Base-by-base conservation (phyloP, 768 basidiomycete species). In the Phlegmacium glaucopus region DNA sequence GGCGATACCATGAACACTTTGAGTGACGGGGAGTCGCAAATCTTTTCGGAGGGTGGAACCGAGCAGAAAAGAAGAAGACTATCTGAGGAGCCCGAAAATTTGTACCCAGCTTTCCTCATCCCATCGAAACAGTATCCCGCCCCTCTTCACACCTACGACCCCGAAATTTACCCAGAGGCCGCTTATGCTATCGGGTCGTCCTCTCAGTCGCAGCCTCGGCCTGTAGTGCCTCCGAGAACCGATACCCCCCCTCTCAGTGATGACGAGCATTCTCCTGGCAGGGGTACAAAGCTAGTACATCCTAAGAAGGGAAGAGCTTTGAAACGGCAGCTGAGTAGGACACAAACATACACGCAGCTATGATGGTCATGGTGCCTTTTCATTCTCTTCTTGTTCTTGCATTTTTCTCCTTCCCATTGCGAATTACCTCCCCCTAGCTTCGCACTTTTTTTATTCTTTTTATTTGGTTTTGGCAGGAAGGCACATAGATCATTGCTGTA, bases 121-220 rank as follows among this genome's bases (percentile, higher is more conserved):
- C 50, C 63, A 8, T 62, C 64, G 34, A 66, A 66, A 50, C 70
- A 71, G 50, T 71, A 67, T 52, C 69, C 70, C 22, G 69, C 68
- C 0, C 69, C 68, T 1, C 40, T 68, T 9, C 61, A 64, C 11
- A 49, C 63, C 4, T 72, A 72, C 39, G 60, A 71, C 30, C 70
- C 68, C 0, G 39, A 53, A 11, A 11, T 69, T 7, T 71, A 71
- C 61, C 70, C 70, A 0, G 65, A 72, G 22, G 70, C 68, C 1
- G 64, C 63, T 25, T 51, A 49, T 11, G 56, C 64, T 4, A 70
- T 68, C 25, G 54, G 56, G 38, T 52, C 56, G 2, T 61, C 60
- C 35, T 54, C 49, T 6, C 56, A 58, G 28, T 52, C 52, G 16
- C 56, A 55, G 44, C 50, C 48, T 17, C 53, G 53, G n/a, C 53